Conservation (phyloP, 768 basidiomycete genomes). For the Tylopilus felleus region DNA sequence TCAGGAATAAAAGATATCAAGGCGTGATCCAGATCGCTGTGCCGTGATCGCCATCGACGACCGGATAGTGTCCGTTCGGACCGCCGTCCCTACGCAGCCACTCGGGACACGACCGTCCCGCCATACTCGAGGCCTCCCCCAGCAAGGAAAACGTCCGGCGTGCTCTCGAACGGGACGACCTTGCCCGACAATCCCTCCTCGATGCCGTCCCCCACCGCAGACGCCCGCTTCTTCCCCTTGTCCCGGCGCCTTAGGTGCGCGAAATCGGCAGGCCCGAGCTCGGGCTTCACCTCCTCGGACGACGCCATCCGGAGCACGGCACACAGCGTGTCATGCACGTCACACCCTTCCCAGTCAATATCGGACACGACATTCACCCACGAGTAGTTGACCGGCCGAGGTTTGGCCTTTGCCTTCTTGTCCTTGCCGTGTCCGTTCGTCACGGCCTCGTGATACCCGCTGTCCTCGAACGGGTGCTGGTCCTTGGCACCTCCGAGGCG, state of each 20-base stretch:
- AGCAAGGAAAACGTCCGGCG: conserved; percentile 29
- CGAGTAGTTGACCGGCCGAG: conserved; percentile 62
- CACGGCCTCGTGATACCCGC: conserved; percentile 23
- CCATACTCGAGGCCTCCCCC: conserved; percentile 31
- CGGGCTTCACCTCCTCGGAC: conserved; percentile 31
- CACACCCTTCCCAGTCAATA: conserved; percentile 79
- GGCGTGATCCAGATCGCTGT: neutral
- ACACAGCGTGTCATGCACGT: conserved; percentile 54
- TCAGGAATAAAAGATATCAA: too few species aligned
- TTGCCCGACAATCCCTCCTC: conserved; percentile 24
- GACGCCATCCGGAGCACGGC: conserved; percentile 39
- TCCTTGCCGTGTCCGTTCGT: conserved; percentile 23
- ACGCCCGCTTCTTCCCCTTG: conserved; percentile 30
- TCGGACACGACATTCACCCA: conserved; percentile 83
- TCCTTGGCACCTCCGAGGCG: conserved; percentile 31
- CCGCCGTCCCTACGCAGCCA: conserved; percentile 20
- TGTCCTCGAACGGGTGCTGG: conserved; percentile 24
- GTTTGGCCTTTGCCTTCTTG: conserved; percentile 31
- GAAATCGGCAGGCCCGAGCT: conserved; percentile 23
- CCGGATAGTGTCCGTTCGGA: neutral
- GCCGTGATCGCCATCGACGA: neutral
- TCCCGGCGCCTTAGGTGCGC: conserved; percentile 6
- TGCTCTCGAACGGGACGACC: conserved; percentile 35
- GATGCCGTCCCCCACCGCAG: conserved; percentile 10
- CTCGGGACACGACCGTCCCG: conserved; percentile 36